Evolutionary conservation across 2,329 filamentous ascomycete species (phyloP).

Genomic region (Aspergillus carbonarius): DNA sequence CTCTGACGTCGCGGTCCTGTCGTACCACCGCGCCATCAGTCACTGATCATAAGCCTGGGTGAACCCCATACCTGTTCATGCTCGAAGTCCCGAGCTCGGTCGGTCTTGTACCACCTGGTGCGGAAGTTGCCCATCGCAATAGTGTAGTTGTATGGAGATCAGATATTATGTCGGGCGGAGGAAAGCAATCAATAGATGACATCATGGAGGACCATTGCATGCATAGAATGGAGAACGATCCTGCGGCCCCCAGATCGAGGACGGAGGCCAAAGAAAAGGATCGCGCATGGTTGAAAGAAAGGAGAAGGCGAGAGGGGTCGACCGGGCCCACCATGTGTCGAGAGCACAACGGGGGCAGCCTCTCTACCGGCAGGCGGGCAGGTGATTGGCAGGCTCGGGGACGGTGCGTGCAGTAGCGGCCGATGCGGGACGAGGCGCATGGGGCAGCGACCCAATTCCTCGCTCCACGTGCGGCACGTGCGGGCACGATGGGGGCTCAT

Average conservation of each 20-base stretch:
- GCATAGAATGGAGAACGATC: constrained; percentile 2
- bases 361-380: not conserved
- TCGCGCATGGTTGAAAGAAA: not conserved
- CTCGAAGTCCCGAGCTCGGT: constrained; percentile 45
- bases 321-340: not conserved
- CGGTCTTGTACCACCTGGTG: constrained; percentile 43
- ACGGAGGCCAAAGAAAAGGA: not conserved
- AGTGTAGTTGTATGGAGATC: not conserved
- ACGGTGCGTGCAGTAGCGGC: constrained; percentile 2
- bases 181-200: not conserved
- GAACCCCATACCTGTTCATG: constrained; percentile 38
- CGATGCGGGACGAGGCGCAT: not conserved
- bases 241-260: not conserved
- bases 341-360: not conserved
- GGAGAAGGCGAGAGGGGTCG: not conserved
- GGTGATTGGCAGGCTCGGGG: not conserved
- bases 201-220: constrained; percentile 1
- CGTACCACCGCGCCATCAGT: not conserved
- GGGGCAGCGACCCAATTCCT: constrained; percentile 15
- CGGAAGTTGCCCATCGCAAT: constrained; percentile 35
- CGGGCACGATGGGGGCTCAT: not conserved
- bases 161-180: not conserved
- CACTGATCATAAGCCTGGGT: not conserved
- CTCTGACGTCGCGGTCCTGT: constrained; percentile 45
- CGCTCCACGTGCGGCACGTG: constrained; percentile 16